Conservation (phyloP, 2,329 filamentous ascomycete species). For the Achaetomium macrosporum region DNA sequence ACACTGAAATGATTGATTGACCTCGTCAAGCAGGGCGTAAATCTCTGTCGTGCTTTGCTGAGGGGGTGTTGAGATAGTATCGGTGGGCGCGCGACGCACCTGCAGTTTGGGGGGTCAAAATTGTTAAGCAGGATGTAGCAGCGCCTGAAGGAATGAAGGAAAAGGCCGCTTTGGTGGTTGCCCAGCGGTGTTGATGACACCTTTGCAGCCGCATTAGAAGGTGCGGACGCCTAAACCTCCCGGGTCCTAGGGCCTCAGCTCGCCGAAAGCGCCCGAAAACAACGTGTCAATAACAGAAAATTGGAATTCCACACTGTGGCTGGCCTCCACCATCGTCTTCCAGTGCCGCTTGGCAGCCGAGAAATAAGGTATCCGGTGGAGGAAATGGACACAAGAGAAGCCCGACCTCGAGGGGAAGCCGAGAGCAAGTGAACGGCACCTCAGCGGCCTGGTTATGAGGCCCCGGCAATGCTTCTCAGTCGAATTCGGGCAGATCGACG, state of each 20-base stretch:
- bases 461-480: too few relatives aligned
- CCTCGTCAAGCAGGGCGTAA: constrained; percentile 20
- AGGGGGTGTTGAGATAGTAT: constrained; percentile 19
- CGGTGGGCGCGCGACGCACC: constrained; percentile 10
- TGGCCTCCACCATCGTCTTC: neutral
- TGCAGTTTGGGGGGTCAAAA: constrained; percentile 15
- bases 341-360: constrained; percentile 12
- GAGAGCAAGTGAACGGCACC: too few relatives aligned
- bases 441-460: too few relatives aligned
- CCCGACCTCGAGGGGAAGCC: neutral
- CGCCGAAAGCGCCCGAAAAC: constrained; percentile 8
- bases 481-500: neutral
- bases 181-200: constrained; percentile 15
- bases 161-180: neutral
- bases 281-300: constrained; percentile 6
- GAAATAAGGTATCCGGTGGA: constrained; percentile 1
- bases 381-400: neutral
- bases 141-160: constrained; percentile 14
- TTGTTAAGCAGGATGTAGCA: constrained; percentile 23
- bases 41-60: constrained; percentile 24
- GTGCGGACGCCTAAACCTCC: constrained; percentile 14
- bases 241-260: constrained; percentile 3
- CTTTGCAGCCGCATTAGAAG: constrained; percentile 13
- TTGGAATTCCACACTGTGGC: constrained; percentile 2
- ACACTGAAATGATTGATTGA: constrained; percentile 23